These are phyloP conservation scores for Rubia occidens DNA, from an alignment of 305 asterid genomes.

Conservation along the genomic window DNA sequence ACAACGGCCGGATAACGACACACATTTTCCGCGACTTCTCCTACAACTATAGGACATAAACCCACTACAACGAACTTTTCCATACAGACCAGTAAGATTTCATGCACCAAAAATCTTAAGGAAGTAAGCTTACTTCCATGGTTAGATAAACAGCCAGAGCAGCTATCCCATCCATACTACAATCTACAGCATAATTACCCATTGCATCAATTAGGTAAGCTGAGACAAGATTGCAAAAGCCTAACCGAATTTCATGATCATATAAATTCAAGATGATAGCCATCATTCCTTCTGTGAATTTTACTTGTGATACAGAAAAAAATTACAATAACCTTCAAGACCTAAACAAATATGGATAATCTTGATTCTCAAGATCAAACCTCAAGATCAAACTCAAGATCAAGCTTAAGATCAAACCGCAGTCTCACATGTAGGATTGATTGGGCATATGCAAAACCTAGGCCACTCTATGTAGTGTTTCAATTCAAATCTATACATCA, in stretches of 20 bases:
- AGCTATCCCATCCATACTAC: neutral
- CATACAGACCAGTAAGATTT: neutral
- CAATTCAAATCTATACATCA: constrained; percentile 4
- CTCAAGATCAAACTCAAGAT: no score
- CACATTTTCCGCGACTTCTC: neutral
- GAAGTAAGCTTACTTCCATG: neutral
- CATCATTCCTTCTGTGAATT: neutral
- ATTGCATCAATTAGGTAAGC: neutral
- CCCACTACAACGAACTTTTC: neutral
- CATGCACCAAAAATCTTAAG: neutral
- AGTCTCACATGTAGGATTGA: neutral
- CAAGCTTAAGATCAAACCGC: neutral
- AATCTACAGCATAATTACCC: neutral
- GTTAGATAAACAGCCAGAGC: neutral
- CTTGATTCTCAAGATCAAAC: neutral
- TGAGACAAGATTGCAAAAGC: neutral
- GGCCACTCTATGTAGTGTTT: neutral
- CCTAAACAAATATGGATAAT: neutral
- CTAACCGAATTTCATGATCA: neutral
- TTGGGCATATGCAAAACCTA: neutral
- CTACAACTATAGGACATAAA: neutral
- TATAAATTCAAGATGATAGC: no score
- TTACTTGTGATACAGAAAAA: neutral
- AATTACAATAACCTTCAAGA: neutral
- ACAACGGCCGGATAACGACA: neutral